These are phyloP conservation scores for Russula sp. DNA, from an alignment of 768 basidiomycete species.

Conservation along the genomic window DNA sequence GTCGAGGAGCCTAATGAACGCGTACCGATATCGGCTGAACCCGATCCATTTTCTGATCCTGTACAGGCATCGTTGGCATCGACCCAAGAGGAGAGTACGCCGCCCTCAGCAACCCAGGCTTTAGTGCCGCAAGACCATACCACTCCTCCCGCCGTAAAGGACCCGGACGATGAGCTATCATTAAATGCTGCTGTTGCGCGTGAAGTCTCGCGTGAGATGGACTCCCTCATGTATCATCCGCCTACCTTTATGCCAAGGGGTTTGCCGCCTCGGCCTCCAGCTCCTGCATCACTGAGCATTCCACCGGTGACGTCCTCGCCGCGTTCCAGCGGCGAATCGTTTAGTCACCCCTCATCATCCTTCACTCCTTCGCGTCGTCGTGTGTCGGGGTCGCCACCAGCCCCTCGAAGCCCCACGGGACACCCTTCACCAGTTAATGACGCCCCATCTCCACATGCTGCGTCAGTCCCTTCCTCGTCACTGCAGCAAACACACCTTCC, in stretches of 20 bases:
- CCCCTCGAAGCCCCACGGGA: neutral
- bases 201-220: conserved; percentile 59
- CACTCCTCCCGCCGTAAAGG: conserved; percentile 13
- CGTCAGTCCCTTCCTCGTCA: conserved; percentile 6
- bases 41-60: neutral
- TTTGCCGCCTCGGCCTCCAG: conserved; percentile 19
- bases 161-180: conserved; percentile 42
- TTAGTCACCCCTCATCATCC: conserved; percentile 25
- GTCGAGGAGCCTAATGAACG: neutral
- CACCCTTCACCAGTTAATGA: neutral
- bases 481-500: conserved; percentile 5
- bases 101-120: neutral
- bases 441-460: neutral
- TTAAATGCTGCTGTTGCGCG: conserved; percentile 61
- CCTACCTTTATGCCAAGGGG: conserved; percentile 19
- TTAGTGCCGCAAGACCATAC: conserved; percentile 1
- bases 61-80: neutral
- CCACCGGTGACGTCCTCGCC: conserved; percentile 14
- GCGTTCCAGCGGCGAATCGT: conserved; percentile 24
- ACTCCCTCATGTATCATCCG: conserved; percentile 42
- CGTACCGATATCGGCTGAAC: neutral
- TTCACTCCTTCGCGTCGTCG: conserved; percentile 9
- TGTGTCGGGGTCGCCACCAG: conserved; percentile 4
- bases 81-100: neutral
- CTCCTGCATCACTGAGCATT: conserved; percentile 37